Conservation (phyloP, 129 eudicot genomes). For the Arctium minus region DNA sequence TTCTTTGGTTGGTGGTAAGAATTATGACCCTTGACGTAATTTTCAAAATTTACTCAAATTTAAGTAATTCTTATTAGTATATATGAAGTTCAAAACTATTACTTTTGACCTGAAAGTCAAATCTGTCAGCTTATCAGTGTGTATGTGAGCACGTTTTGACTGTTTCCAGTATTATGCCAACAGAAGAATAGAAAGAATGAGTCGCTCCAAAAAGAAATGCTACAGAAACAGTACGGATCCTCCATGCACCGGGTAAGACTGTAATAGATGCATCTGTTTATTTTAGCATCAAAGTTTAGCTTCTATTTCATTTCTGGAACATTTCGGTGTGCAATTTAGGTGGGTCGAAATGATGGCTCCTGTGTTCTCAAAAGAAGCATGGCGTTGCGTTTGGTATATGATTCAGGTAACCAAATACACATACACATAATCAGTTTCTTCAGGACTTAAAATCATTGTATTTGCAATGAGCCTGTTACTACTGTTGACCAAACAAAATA, state of each 20-base stretch:
- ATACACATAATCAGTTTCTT: background rate
- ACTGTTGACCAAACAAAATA: background rate
- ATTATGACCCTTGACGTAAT: background rate
- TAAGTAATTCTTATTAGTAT: background rate
- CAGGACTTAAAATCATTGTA: no score
- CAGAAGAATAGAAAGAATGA: slow-evolving; percentile 60
- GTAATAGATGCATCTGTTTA: background rate
- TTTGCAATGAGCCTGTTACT: no score
- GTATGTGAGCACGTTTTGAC: background rate
- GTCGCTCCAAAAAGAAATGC: slow-evolving; percentile 60
- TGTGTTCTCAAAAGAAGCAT: slow-evolving; percentile 79
- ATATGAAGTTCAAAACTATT: background rate
- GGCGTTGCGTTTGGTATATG: slow-evolving; percentile 94
- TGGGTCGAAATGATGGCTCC: slow-evolving; percentile 99
- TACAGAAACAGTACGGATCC: slow-evolving; percentile 68
- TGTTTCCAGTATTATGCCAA: slow-evolving; percentile 2
- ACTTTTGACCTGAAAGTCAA: slow-evolving; percentile 16
- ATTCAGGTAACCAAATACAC: slow-evolving; percentile 63
- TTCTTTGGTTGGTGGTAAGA: background rate
- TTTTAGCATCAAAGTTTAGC: background rate
- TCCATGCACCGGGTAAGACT: slow-evolving; percentile 83
- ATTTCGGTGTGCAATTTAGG: slow-evolving; percentile 31
- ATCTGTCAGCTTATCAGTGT: background rate
- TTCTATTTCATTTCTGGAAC: background rate
- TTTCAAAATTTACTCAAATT: background rate